Percentiles rank a stretch among this genome's conserved stretches.
Evolutionary conservation across 805 yeast genomes (phyloP).

Genomic region (Barnettozyma wickerhamii): DNA sequence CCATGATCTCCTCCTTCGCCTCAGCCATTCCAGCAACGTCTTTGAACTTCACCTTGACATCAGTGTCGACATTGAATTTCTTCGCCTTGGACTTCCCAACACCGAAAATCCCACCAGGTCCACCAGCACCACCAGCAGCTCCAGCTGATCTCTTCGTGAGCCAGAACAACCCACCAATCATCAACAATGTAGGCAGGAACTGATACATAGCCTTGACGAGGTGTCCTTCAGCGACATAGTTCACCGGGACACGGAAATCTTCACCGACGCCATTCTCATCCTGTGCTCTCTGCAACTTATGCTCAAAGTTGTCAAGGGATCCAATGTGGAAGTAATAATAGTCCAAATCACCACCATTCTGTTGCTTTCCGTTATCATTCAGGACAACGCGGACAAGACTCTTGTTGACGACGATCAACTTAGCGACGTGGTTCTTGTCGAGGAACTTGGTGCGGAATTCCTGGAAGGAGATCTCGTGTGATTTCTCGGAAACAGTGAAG

Average conservation of each 20-base stretch:
- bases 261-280: conserved; percentile 58
- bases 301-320: conserved; percentile 83
- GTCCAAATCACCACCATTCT: conserved; percentile 34
- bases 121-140: conserved; percentile 40
- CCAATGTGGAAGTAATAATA: conserved; percentile 73
- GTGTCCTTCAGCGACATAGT: conserved; percentile 70
- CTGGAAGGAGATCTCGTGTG: conserved; percentile 78
- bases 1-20: conserved; percentile 97
- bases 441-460: conserved; percentile 76
- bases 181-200: conserved; percentile 81
- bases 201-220: conserved; percentile 60
- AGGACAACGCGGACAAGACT: conserved; percentile 68
- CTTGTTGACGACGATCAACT: conserved; percentile 73
- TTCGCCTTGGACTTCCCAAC: conserved; percentile 92
- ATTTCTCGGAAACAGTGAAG: conserved; percentile 26
- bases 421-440: conserved; percentile 72
- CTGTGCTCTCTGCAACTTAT: conserved; percentile 71
- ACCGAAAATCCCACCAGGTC: conserved; percentile 76
- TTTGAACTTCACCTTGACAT: conserved; percentile 79
- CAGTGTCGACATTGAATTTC: conserved; percentile 86
- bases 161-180: conserved; percentile 87
- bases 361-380: conserved; percentile 43
- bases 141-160: conserved; percentile 60
- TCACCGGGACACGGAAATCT: conserved; percentile 71
- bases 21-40: conserved; percentile 98